Base-by-base conservation (phyloP, 1,139 yeast species). In the Taphrina sp. region DNA sequence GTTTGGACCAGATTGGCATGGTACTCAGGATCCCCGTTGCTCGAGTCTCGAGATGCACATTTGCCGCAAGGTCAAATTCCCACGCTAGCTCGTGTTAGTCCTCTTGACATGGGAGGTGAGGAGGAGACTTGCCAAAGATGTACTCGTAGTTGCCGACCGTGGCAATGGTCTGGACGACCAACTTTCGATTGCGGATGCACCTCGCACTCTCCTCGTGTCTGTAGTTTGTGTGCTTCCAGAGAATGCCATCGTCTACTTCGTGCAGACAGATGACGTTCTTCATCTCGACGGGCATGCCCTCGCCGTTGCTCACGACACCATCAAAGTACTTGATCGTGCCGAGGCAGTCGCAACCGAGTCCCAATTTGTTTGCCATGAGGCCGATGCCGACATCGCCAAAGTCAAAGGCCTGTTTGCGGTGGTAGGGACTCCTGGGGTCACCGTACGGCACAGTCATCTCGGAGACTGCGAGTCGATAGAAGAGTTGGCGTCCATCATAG, bases 371-470 rank as follows among this genome's bases (percentile, higher is more conserved):
- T 52, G 92, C 81, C 80, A 84, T 81, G 73, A 81, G 79, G 65
- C 94, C 94, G 62, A 89, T 90, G 72, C 94, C 94, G 68, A 84
- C 83, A 70, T 85, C 94, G 67, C 92, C 92, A 64, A 84, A 80
- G 72, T 85, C 94, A 69, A 85, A 80, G 44, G 94, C 94, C 64
- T 84, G 92, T 69, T 85, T 85, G 74, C 92, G 78, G 67, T 83
- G 89, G 68, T 83, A 90, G 52, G 88, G 90, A 71, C 78, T 81
- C 62, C 80, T 83, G 57, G 94, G 92, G 60, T 76, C 75, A 58
- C 94, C 94, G 65, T 85, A 85, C 29, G 94, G 94, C 59, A 85
- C 94, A 71, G 84, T 82, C 92, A 85, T 84, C 72, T 85, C 94
- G 44, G 84, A 74, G 60, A 85, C 74, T 2, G 94, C 85, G 12